Evolutionary conservation across 208 protist genomes (phyloP).

Genomic region (Angomonas deanei): DNA sequence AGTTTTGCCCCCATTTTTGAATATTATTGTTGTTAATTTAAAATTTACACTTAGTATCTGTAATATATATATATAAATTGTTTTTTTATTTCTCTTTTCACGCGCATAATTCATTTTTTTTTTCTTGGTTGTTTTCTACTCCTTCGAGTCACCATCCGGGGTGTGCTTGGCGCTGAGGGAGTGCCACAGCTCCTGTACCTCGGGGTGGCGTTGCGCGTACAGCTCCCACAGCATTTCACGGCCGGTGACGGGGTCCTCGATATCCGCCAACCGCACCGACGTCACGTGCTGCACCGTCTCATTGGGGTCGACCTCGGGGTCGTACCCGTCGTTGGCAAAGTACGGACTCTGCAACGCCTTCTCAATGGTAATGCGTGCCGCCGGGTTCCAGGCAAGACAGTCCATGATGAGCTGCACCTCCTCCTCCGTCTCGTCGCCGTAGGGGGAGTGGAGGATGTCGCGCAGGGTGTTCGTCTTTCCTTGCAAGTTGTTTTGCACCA

Average conservation of each 20-base stretch:
- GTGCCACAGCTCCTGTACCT: constrained; percentile 63
- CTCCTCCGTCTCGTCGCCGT: constrained; percentile 63
- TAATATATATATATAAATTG: background rate
- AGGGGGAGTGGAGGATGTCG: constrained; percentile 49
- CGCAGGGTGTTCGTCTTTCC: constrained; percentile 12
- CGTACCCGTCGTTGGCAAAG: constrained; percentile 72
- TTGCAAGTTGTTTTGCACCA: constrained; percentile 5
- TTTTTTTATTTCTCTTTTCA: background rate
- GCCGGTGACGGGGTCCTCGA: constrained; percentile 50
- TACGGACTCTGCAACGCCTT: constrained; percentile 71
- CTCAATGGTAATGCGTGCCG: constrained; percentile 55
- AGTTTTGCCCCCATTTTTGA: no score
- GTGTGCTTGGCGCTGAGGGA: constrained; percentile 37
- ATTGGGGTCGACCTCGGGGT: constrained; percentile 54
- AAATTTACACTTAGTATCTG: background rate
- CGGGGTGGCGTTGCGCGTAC: constrained; percentile 67
- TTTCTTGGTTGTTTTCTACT: constrained; percentile 4
- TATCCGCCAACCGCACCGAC: constrained; percentile 52
- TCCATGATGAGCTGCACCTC: constrained; percentile 62
- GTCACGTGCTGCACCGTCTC: constrained; percentile 31
- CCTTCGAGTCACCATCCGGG: no score
- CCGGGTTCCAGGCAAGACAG: constrained; percentile 71
- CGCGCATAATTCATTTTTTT: background rate
- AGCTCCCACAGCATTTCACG: constrained; percentile 75
- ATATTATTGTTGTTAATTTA: no score